Evolutionary conservation across 2,329 filamentous ascomycete genomes (phyloP).

Genomic region (Botrytis paeoniae): DNA sequence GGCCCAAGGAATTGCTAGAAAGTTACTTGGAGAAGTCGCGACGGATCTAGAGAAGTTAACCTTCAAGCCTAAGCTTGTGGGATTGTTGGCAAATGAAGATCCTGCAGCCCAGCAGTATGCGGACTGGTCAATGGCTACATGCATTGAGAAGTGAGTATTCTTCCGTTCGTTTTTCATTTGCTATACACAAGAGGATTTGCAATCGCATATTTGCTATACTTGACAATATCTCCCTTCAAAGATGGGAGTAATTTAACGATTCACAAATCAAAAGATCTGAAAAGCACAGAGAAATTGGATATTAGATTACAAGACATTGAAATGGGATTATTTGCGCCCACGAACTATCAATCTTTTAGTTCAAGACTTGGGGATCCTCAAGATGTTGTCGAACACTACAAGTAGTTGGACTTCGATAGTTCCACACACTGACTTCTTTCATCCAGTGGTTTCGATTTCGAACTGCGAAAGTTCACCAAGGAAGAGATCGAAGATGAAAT

Average conservation of each 20-base stretch:
- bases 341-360: background rate
- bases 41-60: slow-evolving; percentile 70
- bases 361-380: background rate
- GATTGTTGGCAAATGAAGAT: slow-evolving; percentile 89
- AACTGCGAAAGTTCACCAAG: slow-evolving; percentile 78
- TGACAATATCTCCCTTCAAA: background rate
- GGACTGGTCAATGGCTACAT: slow-evolving; percentile 96
- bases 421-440: slow-evolving; percentile 9
- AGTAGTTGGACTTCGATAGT: background rate
- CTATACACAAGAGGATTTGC: background rate
- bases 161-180: background rate
- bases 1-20: slow-evolving; percentile 81
- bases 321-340: background rate
- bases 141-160: slow-evolving; percentile 79
- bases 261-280: background rate
- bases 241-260: background rate
- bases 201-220: background rate
- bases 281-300: background rate
- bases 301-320: background rate
- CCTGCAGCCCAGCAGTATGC: slow-evolving; percentile 91
- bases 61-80: slow-evolving; percentile 75
- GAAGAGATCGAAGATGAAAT: slow-evolving; percentile 89
- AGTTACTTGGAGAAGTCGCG: slow-evolving; percentile 72
- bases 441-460: slow-evolving; percentile 80
- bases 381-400: background rate